phyloP scores from a whole-genome alignment of 306 rosid species.

The Gillenia trifoliata region DNA sequence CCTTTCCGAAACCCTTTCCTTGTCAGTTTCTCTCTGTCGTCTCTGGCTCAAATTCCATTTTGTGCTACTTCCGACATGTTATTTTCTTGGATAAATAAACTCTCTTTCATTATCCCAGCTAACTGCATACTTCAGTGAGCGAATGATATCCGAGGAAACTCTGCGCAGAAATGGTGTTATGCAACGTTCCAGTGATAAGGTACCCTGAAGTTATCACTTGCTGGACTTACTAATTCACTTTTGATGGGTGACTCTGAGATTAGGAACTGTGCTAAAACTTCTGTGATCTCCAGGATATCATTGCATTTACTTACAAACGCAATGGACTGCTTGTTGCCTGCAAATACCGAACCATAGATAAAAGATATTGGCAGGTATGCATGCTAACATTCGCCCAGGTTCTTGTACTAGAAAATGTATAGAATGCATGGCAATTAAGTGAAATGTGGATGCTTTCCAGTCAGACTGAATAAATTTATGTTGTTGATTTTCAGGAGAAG shows the following conservation, averaged over 20 bases:
- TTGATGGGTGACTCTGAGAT: background rate
- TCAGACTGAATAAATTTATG: background rate
- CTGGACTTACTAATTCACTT: background rate
- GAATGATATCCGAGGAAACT: constrained; percentile 72
- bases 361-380: constrained; percentile 86
- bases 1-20: background rate
- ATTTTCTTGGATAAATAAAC: background rate
- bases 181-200: constrained; percentile 60
- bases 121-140: constrained; percentile 58
- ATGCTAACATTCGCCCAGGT: constrained; percentile 4
- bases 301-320: constrained; percentile 75
- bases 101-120: constrained; percentile 41
- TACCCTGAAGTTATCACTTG: constrained; percentile 21
- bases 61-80: background rate
- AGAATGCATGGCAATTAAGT: background rate
- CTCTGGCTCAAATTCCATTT: background rate
- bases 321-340: constrained; percentile 77
- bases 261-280: background rate
- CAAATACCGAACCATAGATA: constrained; percentile 65
- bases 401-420: constrained; percentile 7
- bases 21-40: background rate
- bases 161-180: constrained; percentile 65
- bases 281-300: constrained; percentile 42
- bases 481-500: constrained; percentile 55
- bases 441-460: constrained; percentile 1